Conservation (phyloP, 352 stramenopile species). For the Phytophthora boehmeriae region DNA sequence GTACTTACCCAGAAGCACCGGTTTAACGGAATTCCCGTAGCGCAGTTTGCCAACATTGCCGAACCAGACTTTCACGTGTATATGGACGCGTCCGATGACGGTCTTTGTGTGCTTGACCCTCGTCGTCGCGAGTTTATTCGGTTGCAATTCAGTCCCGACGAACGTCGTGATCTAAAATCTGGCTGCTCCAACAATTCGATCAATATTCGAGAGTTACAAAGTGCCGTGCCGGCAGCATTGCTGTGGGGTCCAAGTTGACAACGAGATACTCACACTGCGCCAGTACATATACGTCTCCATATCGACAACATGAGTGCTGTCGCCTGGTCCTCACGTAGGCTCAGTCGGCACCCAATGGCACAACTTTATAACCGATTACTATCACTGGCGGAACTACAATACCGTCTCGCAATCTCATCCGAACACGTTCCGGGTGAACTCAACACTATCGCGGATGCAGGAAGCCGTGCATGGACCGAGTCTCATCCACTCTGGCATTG, state of each 20-base stretch:
- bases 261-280: neutral
- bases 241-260: slow-evolving; percentile 6
- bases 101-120: slow-evolving; percentile 13
- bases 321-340: no score
- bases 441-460: slow-evolving; percentile 18
- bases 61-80: slow-evolving; percentile 12
- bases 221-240: slow-evolving; percentile 14
- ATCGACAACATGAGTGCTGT: no score
- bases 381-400: slow-evolving; percentile 17
- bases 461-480: slow-evolving; percentile 10
- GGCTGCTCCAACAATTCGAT: slow-evolving; percentile 1
- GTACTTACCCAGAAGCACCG: neutral
- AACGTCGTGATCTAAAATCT: neutral
- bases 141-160: neutral
- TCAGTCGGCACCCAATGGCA: neutral
- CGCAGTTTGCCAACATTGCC: neutral
- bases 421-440: slow-evolving; percentile 18
- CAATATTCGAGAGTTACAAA: slow-evolving; percentile 22
- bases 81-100: slow-evolving; percentile 15
- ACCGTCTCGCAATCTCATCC: slow-evolving; percentile 3
- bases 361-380: slow-evolving; percentile 15
- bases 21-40: slow-evolving; percentile 13
- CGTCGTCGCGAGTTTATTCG: slow-evolving; percentile 2
- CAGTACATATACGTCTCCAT: neutral
- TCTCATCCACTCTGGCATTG: neutral